Base-by-base conservation (phyloP, 257 asterid genomes). In the Fraxinus cuspidata region DNA sequence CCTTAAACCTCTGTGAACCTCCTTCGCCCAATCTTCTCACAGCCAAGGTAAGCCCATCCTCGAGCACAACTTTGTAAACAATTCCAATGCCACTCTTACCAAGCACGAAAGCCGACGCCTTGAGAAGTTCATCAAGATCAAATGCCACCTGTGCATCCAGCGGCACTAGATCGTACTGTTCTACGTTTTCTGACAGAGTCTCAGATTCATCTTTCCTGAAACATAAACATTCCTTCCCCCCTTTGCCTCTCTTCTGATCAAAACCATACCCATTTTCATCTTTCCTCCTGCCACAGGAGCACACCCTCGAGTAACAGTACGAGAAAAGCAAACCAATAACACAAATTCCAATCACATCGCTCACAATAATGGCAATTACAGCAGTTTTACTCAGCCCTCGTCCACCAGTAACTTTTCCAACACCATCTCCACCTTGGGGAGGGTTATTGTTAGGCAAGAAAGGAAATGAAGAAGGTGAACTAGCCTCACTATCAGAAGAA, bases 11-110 rank as follows among this genome's bases (percentile, higher is more conserved):
- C 53, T 95, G 99, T 0, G 96, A 92, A 76, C 98, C 99, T 23
- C 98, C 99, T 84, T 95, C 99, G 0, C 99, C 97, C 25, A 95
- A 79, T 79, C 99, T 84, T 71, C 98, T 85, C 6, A 95, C 99
- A 0, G 99, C 99, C 83, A 95, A 83, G 37, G 83, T 87, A 67
- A 82, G 86, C 28, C 98, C 97, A 58, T 86, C 97, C 79, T 90
- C 97, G 13, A 95, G 98, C 78, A 93, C 99, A 64, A 93, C 99
- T 76, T 91, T 95, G 80, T 95, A 95, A 34, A 95, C 93, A 65
- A 95, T 93, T 18, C 99, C 99, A 58, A 90, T 87, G 12, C 94
- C 96, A 79, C 97, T 95, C 86, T 93, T 95, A 4, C 98, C 97
- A 5, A 95, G 86, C 18, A 95, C 99, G 72, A 90, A 95, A 1